Evolutionary conservation across 257 asterid species (phyloP), one percentile per base, ranked within the genome.

Genomic region (Solanum clarkiae): DNA sequence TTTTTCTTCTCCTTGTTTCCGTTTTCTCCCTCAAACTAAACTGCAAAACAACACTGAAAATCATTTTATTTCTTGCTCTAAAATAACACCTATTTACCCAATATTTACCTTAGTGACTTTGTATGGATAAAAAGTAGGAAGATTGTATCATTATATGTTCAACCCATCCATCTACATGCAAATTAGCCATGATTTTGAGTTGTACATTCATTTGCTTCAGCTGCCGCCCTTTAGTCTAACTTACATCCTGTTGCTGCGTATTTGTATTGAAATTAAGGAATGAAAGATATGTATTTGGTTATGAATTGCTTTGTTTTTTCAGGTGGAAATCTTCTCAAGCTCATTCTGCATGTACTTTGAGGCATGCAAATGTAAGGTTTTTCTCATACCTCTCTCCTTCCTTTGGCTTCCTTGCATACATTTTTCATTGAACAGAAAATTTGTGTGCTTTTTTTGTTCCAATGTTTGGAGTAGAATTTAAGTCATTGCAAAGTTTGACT

Each of bases 301-400:
- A 51, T 77, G 63, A 55, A 49, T 77, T 77, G 60, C 45, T 51
- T 63, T 77, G 53, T 53, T 77, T 77, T 51, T 15, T 77, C 63
- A 77, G 82, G 82, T 77, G 32, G 45, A 66, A 75, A 44, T 10
- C 83, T 86, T 81, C 88, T 77, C 80, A 20, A 85, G 83, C 59
- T 42, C 88, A 68, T 54, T 44, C 71, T 86, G 70, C 65, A n/a
- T 22, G 26, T 83, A 17, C 81, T 54, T n/a, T 26, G 81, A 77
- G 62, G 60, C 53, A 71, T 68, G 16, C n/a, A 42, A 85, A 86
- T 86, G 82, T 77, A 51, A 77, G 47, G 14, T 51, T 26, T 51
- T 26, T 14, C 47, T 77, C 32, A 16, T 75, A 47, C 53, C 82
- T 77, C 24, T 49, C 16, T 77, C 82, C 60, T 77, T 51, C 53